These are phyloP conservation scores for Cenchrus purpureus DNA, from an alignment of 176 grass and related monocot species.

Conservation along the genomic window DNA sequence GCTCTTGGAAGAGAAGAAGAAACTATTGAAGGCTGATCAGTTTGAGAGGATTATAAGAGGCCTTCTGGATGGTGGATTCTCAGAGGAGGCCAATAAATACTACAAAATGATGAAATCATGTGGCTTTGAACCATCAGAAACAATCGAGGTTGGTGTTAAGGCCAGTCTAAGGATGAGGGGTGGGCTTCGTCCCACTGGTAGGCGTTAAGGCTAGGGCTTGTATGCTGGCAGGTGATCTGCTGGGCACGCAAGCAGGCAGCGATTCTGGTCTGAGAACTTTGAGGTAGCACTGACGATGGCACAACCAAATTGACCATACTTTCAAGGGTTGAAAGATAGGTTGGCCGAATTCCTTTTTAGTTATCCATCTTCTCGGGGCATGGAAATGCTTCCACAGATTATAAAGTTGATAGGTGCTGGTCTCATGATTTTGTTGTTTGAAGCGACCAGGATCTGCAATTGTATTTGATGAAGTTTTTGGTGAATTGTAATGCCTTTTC, in stretches of 20 bases:
- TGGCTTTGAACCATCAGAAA: slow-evolving; percentile 58
- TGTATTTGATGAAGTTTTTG: slow-evolving; percentile 9
- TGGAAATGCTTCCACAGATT: not conserved
- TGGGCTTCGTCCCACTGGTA: not conserved
- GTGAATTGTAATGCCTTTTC: not conserved
- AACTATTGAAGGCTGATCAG: slow-evolving; percentile 61
- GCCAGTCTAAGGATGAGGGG: slow-evolving; percentile 21
- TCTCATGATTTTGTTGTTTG: slow-evolving; percentile 22
- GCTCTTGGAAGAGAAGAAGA: slow-evolving; percentile 78
- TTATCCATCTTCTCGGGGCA: not conserved
- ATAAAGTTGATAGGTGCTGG: slow-evolving; percentile 19
- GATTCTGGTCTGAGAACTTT: slow-evolving; percentile 10
- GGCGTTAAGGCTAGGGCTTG: not conserved
- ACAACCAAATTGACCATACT: slow-evolving; percentile 4
- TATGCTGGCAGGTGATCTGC: not conserved
- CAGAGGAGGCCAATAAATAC: slow-evolving; percentile 70
- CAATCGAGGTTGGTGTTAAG: slow-evolving; percentile 33
- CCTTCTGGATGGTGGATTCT: slow-evolving; percentile 60
- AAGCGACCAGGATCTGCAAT: not conserved
- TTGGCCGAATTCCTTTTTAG: not conserved
- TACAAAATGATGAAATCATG: slow-evolving; percentile 64
- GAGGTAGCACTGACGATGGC: not conserved
- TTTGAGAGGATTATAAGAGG: slow-evolving; percentile 68
- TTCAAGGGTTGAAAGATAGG: not conserved
- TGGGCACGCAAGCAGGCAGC: not conserved